phyloP scores from a whole-genome alignment of 371 early-diverging fungal genomes.

The Apophysomyces elegans region DNA sequence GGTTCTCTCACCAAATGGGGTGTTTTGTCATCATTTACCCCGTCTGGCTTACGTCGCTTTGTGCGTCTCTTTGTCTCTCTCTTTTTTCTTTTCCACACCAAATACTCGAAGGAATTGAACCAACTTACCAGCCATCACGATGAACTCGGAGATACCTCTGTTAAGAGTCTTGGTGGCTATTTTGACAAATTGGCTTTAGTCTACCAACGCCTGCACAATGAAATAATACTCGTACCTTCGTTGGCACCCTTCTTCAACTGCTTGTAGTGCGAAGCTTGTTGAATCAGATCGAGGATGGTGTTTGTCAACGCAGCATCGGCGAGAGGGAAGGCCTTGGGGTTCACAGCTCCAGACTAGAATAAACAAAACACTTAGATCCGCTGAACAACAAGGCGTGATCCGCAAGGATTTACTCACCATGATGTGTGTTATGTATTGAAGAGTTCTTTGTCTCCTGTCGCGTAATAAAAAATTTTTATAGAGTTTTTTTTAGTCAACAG shows the following conservation, averaged over 20 bases:
- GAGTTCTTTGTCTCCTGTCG: background rate
- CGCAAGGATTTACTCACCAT: background rate
- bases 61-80: background rate
- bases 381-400: background rate
- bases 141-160: conserved; percentile 99
- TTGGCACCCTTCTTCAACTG: conserved; percentile 99
- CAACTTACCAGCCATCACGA: conserved; percentile 90
- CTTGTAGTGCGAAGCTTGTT: conserved; percentile 98
- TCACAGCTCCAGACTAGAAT: conserved; percentile 31
- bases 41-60: background rate
- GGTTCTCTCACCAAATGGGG: conserved; percentile 19
- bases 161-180: conserved; percentile 98
- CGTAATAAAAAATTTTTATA: conserved; percentile 1
- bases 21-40: conserved; percentile 21
- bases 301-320: conserved; percentile 92
- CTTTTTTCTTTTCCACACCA: background rate
- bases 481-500: background rate
- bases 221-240: conserved; percentile 71
- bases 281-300: conserved; percentile 95
- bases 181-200: background rate
- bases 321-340: conserved; percentile 91
- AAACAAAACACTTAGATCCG: background rate
- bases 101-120: too few species aligned
- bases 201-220: too few species aligned
- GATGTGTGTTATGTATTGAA: background rate